Evolutionary conservation across 768 basidiomycete genomes (phyloP), one percentile per base, ranked within the genome.

Genomic region (Plicaturopsis crispa): DNA sequence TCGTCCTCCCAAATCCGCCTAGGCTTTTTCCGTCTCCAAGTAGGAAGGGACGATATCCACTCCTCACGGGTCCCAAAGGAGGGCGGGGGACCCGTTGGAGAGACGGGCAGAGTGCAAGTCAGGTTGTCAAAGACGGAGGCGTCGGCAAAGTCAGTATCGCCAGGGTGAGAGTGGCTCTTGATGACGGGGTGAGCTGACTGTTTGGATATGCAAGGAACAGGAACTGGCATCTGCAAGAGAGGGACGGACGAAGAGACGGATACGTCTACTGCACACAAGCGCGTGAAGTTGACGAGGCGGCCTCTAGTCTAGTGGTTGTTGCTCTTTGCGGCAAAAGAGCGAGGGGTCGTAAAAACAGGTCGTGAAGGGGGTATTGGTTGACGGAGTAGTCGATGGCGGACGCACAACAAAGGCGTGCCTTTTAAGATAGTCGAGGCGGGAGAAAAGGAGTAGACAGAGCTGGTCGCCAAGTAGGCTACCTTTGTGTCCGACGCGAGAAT

Each of bases 341-440:
- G 56, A 61, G 56, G 53, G 63, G 77, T 86, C 84, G 85, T 87
- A 70, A 65, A 76, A 52, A 61, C 56, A 63, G 53, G 72, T 87
- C 84, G 84, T 85, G 56, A 85, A 69, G 43, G 44, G 48, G 45
- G 46, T 39, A 52, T 45, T 28, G 38, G 46, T 39, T 28, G 41
- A 39, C 38, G 40, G 49, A 59, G 56, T 56, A 49, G 50, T 33
- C 42, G 54, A 50, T 74, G 85, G 84, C 84, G 68, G 70, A 89
- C 85, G 85, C 85, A 72, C 85, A 87, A 70, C 81, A 72, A 88
- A 89, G 85, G 85, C 85, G 85, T 72, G 75, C 84, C 84, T 87
- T 87, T 88, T 87, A 55, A 50, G 48, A 48, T n/a, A 52, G 59
- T 59, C 57, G 54, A 47, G 49, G 54, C 35, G 48, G 53, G 51